These are phyloP conservation scores for Leccinum variicolor DNA, from an alignment of 768 basidiomycete species.

Conservation along the genomic window DNA sequence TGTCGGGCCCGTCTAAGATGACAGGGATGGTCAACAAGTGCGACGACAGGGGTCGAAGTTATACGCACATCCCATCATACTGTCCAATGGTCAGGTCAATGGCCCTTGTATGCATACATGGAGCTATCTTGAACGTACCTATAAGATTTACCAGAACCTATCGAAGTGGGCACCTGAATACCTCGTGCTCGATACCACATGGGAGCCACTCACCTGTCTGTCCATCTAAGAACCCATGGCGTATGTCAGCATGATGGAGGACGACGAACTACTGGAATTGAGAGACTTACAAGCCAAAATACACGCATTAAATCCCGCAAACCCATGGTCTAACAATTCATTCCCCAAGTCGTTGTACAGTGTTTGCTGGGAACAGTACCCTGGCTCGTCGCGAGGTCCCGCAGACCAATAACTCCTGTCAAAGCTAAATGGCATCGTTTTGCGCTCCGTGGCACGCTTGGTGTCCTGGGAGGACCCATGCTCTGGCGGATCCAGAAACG, in stretches of 20 bases:
- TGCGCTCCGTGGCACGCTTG: conserved; percentile 87
- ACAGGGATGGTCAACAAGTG: conserved; percentile 3
- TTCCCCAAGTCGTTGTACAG: conserved; percentile 92
- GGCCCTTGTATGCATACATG: background rate
- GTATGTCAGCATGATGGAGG: background rate
- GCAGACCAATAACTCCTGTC: conserved; percentile 99
- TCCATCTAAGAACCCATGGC: conserved; percentile 45
- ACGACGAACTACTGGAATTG: background rate
- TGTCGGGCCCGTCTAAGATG: conserved; percentile 82
- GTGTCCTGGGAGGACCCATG: conserved; percentile 59
- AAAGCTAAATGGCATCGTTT: conserved; percentile 87
- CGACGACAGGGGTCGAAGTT: conserved; percentile 1
- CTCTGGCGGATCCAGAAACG: conserved; percentile 89
- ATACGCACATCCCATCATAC: conserved; percentile 93
- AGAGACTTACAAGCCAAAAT: conserved; percentile 91
- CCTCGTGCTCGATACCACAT: background rate
- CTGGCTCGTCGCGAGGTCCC: conserved; percentile 81
- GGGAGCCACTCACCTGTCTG: conserved; percentile 68
- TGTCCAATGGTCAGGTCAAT: conserved; percentile 30
- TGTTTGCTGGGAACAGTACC: conserved; percentile 92
- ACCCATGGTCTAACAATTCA: conserved; percentile 92
- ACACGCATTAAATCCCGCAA: conserved; percentile 96
- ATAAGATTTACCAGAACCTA: conserved; percentile 91
- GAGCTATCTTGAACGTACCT: conserved; percentile 50
- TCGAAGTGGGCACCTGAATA: conserved; percentile 6